These are phyloP conservation scores for Fusarium duplospermum DNA, from an alignment of 2,329 filamentous ascomycete genomes.

Conservation along the genomic window DNA sequence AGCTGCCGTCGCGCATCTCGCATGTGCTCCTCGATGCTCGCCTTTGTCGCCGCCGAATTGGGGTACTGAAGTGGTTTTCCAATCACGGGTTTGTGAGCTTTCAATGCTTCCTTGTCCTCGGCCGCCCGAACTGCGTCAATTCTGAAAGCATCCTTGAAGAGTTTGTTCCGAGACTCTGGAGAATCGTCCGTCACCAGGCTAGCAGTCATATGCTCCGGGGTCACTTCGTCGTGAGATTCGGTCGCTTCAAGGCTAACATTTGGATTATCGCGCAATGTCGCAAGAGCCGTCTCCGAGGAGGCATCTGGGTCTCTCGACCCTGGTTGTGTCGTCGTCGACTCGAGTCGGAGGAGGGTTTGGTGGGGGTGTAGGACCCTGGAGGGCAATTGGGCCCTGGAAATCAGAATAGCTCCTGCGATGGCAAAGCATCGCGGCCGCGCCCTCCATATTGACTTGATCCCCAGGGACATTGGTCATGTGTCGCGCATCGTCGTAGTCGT, in stretches of 20 bases:
- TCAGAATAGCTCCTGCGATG: conserved; percentile 37
- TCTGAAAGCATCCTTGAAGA: conserved; percentile 47
- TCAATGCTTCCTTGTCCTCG: conserved; percentile 32
- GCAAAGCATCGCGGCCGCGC: conserved; percentile 50
- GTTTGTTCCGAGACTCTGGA: conserved; percentile 39
- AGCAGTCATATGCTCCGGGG: conserved; percentile 18
- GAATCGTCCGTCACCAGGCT: conserved; percentile 23
- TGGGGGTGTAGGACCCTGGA: conserved; percentile 28
- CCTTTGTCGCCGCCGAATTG: conserved; percentile 34
- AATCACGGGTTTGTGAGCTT: conserved; percentile 44
- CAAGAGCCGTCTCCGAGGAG: conserved; percentile 11
- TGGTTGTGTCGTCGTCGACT: conserved; percentile 34
- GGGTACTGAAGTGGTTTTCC: conserved; percentile 46
- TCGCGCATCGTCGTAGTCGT: conserved; percentile 48
- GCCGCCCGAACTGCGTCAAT: conserved; percentile 31
- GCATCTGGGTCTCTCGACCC: background rate
- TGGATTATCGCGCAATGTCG: background rate
- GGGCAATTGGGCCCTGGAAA: conserved; percentile 35
- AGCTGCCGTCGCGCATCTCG: conserved; percentile 50
- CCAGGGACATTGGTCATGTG: conserved; percentile 60
- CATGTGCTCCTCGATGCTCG: conserved; percentile 36
- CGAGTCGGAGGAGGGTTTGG: conserved; percentile 20
- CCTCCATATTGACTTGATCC: conserved; percentile 58
- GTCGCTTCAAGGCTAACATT: conserved; percentile 6
- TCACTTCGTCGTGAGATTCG: background rate